These are phyloP conservation scores for Amanita pallidorosea DNA, from an alignment of 768 basidiomycete genomes.

Conservation along the genomic window DNA sequence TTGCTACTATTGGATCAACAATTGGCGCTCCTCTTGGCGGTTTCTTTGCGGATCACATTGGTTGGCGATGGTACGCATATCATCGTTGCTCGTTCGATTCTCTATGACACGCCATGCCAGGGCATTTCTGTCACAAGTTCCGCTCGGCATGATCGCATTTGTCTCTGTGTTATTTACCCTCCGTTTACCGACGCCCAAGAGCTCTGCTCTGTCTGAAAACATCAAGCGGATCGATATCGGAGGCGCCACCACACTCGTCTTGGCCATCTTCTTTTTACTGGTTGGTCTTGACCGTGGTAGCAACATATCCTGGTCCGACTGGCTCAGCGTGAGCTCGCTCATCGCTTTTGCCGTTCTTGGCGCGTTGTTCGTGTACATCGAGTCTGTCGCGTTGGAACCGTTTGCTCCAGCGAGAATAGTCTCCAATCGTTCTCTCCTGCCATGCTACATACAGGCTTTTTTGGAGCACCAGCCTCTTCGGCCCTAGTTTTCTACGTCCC, in stretches of 20 bases:
- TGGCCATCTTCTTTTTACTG: slow-evolving; percentile 48
- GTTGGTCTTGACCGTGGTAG: slow-evolving; percentile 46
- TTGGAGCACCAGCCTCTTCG: slow-evolving; percentile 34
- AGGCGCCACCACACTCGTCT: slow-evolving; percentile 44
- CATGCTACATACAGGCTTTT: slow-evolving; percentile 51
- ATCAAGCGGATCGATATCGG: slow-evolving; percentile 53
- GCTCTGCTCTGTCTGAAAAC: slow-evolving; percentile 34
- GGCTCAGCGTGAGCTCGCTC: slow-evolving; percentile 25
- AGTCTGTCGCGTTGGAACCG: slow-evolving; percentile 45
- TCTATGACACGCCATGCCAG: slow-evolving; percentile 14
- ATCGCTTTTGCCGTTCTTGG: slow-evolving; percentile 21
- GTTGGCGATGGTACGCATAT: slow-evolving; percentile 48
- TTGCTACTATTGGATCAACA: slow-evolving; percentile 30
- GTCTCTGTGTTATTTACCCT: slow-evolving; percentile 40
- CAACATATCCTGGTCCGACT: slow-evolving; percentile 36
- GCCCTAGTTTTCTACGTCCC: slow-evolving; percentile 41
- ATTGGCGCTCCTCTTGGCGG: slow-evolving; percentile 58
- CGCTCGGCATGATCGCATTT: slow-evolving; percentile 45
- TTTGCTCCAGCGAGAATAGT: slow-evolving; percentile 49
- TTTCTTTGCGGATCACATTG: slow-evolving; percentile 48
- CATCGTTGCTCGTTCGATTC: too few species aligned
- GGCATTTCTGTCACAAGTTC: slow-evolving; percentile 54
- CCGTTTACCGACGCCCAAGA: slow-evolving; percentile 33
- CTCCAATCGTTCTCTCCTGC: slow-evolving; percentile 35
- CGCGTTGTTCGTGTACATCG: slow-evolving; percentile 31